phyloP scores from a whole-genome alignment of 2,329 filamentous ascomycete species.

The Lasiodiplodia hormozganensis region DNA sequence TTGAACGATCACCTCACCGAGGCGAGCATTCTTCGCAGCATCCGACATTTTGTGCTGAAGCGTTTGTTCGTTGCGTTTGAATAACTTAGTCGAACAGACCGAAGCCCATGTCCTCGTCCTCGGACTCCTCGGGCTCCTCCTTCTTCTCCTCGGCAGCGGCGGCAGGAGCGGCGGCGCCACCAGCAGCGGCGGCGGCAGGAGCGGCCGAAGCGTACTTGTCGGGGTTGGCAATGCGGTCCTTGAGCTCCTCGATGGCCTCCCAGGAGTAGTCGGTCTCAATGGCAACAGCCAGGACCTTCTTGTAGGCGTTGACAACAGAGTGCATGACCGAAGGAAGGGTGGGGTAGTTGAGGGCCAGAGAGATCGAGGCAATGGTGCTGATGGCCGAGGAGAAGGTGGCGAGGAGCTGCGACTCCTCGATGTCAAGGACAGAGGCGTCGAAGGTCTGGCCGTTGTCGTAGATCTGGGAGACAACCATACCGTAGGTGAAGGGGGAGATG shows the following conservation, averaged over 20 bases:
- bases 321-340: conserved; percentile 96
- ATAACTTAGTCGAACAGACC: conserved; percentile 60
- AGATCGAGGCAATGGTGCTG: conserved; percentile 85
- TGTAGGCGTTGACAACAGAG: conserved; percentile 97
- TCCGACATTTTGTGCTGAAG: conserved; percentile 5
- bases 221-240: conserved; percentile 99
- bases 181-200: conserved; percentile 69
- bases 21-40: conserved; percentile 12
- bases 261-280: conserved; percentile 90
- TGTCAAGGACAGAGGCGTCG: conserved; percentile 83
- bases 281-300: conserved; percentile 91
- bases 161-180: conserved; percentile 58
- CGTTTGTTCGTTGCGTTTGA: background rate
- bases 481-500: conserved; percentile 99
- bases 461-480: conserved; percentile 94
- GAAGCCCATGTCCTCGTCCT: conserved; percentile 62
- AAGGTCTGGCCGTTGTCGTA: conserved; percentile 98
- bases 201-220: conserved; percentile 90
- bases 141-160: conserved; percentile 47
- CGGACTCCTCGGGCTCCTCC: conserved; percentile 64
- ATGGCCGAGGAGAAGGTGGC: conserved; percentile 81
- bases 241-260: conserved; percentile 96
- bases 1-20: conserved; percentile 14
- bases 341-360: conserved; percentile 91
- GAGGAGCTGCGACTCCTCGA: conserved; percentile 93